phyloP scores from a whole-genome alignment of 306 rosid genomes.

The Casuarina cunninghamiana region DNA sequence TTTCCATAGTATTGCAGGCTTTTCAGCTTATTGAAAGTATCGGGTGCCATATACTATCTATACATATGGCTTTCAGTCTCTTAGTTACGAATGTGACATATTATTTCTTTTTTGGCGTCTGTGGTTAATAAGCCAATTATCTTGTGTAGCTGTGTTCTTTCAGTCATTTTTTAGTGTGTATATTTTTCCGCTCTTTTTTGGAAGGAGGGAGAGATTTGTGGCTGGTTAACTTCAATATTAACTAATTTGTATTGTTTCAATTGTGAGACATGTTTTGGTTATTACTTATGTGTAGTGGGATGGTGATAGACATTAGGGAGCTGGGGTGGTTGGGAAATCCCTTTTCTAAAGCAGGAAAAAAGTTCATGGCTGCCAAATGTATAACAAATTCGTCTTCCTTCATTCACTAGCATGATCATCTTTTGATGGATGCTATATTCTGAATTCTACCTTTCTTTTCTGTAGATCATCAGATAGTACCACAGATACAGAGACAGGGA shows the following conservation, averaged over 20 bases:
- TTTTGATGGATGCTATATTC: neutral
- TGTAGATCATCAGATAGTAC: slow-evolving; percentile 56
- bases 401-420: neutral
- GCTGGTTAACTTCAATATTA: neutral
- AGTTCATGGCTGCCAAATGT: neutral
- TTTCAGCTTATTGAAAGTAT: neutral
- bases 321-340: neutral
- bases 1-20: neutral
- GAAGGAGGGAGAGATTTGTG: neutral
- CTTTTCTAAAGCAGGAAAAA: neutral
- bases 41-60: neutral
- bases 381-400: neutral
- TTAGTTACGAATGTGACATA: neutral
- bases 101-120: neutral
- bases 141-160: neutral
- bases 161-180: neutral
- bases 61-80: no score
- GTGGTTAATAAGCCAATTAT: neutral
- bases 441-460: slow-evolving; percentile 16
- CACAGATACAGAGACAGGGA: slow-evolving; percentile 66
- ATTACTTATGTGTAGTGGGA: neutral
- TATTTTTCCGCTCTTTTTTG: neutral
- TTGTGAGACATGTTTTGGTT: neutral
- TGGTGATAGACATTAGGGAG: neutral
- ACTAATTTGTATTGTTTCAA: neutral